Base-by-base conservation (phyloP, 768 basidiomycete species). In the Trametes cubensis region DNA sequence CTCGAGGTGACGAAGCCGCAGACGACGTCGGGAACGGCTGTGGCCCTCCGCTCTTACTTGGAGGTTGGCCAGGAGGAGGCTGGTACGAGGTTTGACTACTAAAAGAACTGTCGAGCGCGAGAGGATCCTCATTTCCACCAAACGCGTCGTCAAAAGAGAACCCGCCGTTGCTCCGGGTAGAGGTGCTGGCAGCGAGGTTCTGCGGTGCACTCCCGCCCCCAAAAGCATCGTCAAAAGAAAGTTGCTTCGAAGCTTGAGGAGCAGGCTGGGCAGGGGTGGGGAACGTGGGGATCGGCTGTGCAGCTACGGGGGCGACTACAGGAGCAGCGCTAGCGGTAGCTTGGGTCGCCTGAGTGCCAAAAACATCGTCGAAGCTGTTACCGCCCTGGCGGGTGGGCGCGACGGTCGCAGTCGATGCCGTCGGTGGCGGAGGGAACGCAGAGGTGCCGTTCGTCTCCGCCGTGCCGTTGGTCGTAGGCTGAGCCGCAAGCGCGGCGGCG, bases 141-240 rank as follows among this genome's bases (percentile, higher is more conserved):
- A 88, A 89, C 0, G 82, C 83, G 68, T 87, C 84, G 62, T 85
- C 85, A 55, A 83, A 83, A 10, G 79, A 78, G 58, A 79, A 74
- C 28, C 62, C 55, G 38, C 63, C 63, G 48, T 64, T 64, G 58
- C 58, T 64, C 21, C 54, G 60, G 40, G 53, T 50, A 55, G 67
- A 54, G 58, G 42, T 51, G 39, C 58, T 64, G 1, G 41, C 38
- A 20, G 50, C 39, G 20, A 61, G 46, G 56, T 50, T 51, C 3
- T 49, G 63, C 15, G 54, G 39, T 2, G 63, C 14, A 39, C 50
- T 46, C 0, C 59, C 73, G 1, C 77, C 70, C 41, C 79, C 78
- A 62, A 85, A 82, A 3, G 78, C 76, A 57, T 82, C 80, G 52
- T 82, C 83, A 67, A 84, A 82, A 4, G 80, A 77, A 58, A 78